A percentile compares a stretch with the other conserved stretches of the same genome.
Evolutionary conservation across 345 rosid species (phyloP).

Genomic region (Citropsis articulata): DNA sequence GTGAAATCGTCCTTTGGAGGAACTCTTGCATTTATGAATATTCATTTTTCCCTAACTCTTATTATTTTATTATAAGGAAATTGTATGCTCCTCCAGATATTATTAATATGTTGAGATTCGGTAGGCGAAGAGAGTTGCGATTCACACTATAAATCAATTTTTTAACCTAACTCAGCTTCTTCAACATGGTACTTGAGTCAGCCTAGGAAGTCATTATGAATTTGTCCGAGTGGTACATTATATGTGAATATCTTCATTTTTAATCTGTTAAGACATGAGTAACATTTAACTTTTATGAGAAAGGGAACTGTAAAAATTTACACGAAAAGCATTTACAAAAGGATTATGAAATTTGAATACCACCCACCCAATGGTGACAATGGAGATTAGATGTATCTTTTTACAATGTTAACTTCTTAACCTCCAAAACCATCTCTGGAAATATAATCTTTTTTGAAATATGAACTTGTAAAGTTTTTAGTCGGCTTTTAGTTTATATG

Average conservation of each 20-base stretch:
- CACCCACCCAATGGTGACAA: not conserved
- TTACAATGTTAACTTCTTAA: not conserved
- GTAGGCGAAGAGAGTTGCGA: not conserved
- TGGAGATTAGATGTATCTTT: not conserved
- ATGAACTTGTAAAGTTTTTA: not conserved
- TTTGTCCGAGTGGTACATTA: not conserved
- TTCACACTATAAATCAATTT: not conserved
- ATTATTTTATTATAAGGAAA: not conserved
- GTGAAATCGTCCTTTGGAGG: not conserved
- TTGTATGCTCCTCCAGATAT: not conserved
- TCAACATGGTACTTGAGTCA: not conserved
- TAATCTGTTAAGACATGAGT: not conserved
- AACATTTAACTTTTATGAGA: not conserved
- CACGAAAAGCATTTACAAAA: not conserved
- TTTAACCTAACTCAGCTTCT: not conserved
- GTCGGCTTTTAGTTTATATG: not conserved
- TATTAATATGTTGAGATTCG: not conserved
- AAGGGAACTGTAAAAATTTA: not conserved
- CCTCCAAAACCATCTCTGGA: not conserved
- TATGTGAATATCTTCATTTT: not conserved
- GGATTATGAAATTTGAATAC: not conserved
- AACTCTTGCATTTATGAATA: not conserved
- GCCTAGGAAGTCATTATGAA: not conserved
- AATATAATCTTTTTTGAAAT: not conserved
- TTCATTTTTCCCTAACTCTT: not conserved